Base-by-base conservation (phyloP, 164 flowering plant species). In the Tetrastigma voinierianum region DNA sequence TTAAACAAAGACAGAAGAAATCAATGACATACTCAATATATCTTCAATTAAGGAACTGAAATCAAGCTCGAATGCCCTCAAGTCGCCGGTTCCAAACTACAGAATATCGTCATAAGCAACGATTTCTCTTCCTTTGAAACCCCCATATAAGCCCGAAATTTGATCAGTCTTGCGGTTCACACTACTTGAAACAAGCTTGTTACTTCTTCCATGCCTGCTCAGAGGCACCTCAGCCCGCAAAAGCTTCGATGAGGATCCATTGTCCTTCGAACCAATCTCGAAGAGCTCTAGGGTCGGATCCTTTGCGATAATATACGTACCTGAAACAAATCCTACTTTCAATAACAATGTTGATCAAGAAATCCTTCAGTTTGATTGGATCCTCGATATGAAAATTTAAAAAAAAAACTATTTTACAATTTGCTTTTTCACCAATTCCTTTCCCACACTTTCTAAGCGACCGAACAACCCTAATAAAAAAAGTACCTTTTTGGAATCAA, bases 81-180 rank as follows among this genome's bases (percentile, higher is more conserved):
- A 32, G 24, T 10, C 54, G 4, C n/a, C 23, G 11, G 40, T 32
- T 20, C 15, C 12, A 44, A 51, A 51, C 12, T 75, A 87, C 62
- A 89, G 76, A 61, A 92, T 79, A 79, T 92, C 98, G 73, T 92
- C 97, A 71, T 92, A 92, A 14, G n/a, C 96, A 67, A 92, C 64
- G 14, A 92, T 80, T 73, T 86, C 91, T 59, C 94, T 78, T 46
- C 87, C 91, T 72, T 74, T 82, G 71, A 76, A 82, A 53, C 88
- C n/a, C n/a, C 78, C 58, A 65, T 77, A 83, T 63, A 62, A 54
- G 25, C 15, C 54, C n/a, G 76, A 60, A 53, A 64, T 2, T 12
- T 15, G 4, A 44, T 16, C 63, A 9, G 66, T 71, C 72, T 72
- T 75, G n/a, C n/a, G 88, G 77, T 55, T 70, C n/a, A n/a, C 80